A percentile compares a stretch with the other conserved stretches of the same genome.
phyloP scores from a whole-genome alignment of 345 rosid species.

The Salix purpurea region DNA sequence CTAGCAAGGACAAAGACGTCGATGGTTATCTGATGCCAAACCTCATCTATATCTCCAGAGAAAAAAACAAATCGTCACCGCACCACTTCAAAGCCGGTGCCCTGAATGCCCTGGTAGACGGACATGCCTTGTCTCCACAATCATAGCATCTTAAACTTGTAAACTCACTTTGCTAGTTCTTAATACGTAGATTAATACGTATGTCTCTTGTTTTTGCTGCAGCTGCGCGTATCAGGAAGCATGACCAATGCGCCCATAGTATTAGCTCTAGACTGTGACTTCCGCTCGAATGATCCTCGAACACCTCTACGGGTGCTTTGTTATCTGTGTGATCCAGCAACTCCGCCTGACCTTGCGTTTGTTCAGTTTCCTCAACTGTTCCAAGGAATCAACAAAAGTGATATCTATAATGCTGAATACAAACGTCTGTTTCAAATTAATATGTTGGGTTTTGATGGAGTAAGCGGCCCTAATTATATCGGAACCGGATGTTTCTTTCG shows the following conservation, averaged over 20 bases:
- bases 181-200: no score
- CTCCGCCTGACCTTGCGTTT: slow-evolving; percentile 25
- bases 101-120: slow-evolving; percentile 53
- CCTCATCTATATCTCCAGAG: slow-evolving; percentile 60
- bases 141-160: background rate
- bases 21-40: slow-evolving; percentile 43
- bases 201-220: background rate
- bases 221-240: slow-evolving; percentile 69
- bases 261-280: slow-evolving; percentile 77
- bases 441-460: slow-evolving; percentile 49
- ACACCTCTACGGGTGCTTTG: slow-evolving; percentile 51
- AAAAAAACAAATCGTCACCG: slow-evolving; percentile 42
- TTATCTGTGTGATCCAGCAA: slow-evolving; percentile 43
- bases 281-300: slow-evolving; percentile 64
- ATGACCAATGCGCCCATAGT: slow-evolving; percentile 68
- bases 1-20: slow-evolving; percentile 35
- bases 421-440: slow-evolving; percentile 39
- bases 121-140: background rate
- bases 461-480: slow-evolving; percentile 37
- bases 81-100: slow-evolving; percentile 88
- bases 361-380: slow-evolving; percentile 73
- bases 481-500: slow-evolving; percentile 68
- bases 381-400: slow-evolving; percentile 46
- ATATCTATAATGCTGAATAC: slow-evolving; percentile 46
- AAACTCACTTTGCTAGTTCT: no score